Conservation (phyloP, 352 stramenopile species). For the Phytophthora cactorum region DNA sequence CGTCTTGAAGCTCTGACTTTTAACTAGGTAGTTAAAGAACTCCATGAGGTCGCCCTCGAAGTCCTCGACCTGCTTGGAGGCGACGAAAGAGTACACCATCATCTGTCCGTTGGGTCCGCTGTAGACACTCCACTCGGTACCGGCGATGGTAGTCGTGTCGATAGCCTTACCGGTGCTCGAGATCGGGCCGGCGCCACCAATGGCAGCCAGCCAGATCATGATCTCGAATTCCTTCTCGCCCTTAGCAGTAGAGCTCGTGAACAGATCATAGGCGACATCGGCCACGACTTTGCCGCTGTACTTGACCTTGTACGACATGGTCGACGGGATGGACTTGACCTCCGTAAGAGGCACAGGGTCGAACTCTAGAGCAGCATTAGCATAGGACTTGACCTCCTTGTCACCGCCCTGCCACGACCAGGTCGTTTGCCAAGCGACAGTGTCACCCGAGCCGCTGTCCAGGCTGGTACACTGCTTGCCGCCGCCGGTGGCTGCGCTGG, state of each 20-base stretch:
- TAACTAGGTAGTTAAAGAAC: conserved; percentile 44
- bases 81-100: conserved; percentile 57
- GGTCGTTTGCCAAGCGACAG: conserved; percentile 46
- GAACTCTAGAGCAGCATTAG: conserved; percentile 52
- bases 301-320: conserved; percentile 46
- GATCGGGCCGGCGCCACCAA: conserved; percentile 43
- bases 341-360: conserved; percentile 38
- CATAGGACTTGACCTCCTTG: conserved; percentile 50
- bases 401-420: conserved; percentile 45
- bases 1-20: conserved; percentile 36
- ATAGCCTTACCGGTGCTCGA: conserved; percentile 43
- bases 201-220: conserved; percentile 51
- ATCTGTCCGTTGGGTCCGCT: conserved; percentile 41
- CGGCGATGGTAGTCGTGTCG: conserved; percentile 35
- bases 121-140: conserved; percentile 39
- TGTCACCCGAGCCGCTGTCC: conserved; percentile 35
- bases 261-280: conserved; percentile 50
- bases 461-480: conserved; percentile 54
- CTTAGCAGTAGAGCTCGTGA: conserved; percentile 39
- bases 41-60: conserved; percentile 43
- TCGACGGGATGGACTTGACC: conserved; percentile 50
- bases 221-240: conserved; percentile 53
- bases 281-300: conserved; percentile 42
- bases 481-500: conserved; percentile 19
- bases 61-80: conserved; percentile 28